phyloP scores from a whole-genome alignment of 257 asterid genomes.

The Plantago major region DNA sequence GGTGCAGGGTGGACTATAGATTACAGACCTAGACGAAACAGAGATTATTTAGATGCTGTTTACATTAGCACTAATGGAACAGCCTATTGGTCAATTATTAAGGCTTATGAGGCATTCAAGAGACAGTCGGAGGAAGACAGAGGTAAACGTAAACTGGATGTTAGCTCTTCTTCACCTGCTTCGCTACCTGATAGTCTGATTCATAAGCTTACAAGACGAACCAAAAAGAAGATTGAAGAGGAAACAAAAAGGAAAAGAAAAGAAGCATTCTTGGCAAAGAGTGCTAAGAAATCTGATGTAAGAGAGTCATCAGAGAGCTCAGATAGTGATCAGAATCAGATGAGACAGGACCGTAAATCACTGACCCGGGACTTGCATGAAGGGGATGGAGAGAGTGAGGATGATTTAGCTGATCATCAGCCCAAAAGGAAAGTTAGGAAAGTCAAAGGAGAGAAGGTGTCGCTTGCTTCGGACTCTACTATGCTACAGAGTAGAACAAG shows the following conservation, averaged over 20 bases:
- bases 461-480: constrained; percentile 26
- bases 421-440: constrained; percentile 33
- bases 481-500: constrained; percentile 60
- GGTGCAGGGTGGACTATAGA: constrained; percentile 90
- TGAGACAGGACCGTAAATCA: constrained; percentile 43
- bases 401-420: constrained; percentile 23
- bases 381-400: constrained; percentile 32
- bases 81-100: constrained; percentile 92
- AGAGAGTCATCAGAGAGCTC: constrained; percentile 42
- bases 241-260: constrained; percentile 73
- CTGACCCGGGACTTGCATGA: constrained; percentile 31
- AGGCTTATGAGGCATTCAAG: constrained; percentile 92
- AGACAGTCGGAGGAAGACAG: constrained; percentile 58
- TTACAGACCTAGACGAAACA: constrained; percentile 87
- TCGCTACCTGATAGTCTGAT: constrained; percentile 74
- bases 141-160: constrained; percentile 32
- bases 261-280: constrained; percentile 38
- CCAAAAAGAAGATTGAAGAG: constrained; percentile 78
- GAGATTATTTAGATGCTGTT: constrained; percentile 96
- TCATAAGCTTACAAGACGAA: constrained; percentile 82
- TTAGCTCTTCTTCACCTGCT: constrained; percentile 54
- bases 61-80: constrained; percentile 86
- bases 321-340: constrained; percentile 54
- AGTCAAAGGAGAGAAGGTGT: constrained; percentile 32
- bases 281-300: constrained; percentile 28